These are phyloP conservation scores for Apiospora arundinis DNA, from an alignment of 2,329 filamentous ascomycete species.

Conservation along the genomic window DNA sequence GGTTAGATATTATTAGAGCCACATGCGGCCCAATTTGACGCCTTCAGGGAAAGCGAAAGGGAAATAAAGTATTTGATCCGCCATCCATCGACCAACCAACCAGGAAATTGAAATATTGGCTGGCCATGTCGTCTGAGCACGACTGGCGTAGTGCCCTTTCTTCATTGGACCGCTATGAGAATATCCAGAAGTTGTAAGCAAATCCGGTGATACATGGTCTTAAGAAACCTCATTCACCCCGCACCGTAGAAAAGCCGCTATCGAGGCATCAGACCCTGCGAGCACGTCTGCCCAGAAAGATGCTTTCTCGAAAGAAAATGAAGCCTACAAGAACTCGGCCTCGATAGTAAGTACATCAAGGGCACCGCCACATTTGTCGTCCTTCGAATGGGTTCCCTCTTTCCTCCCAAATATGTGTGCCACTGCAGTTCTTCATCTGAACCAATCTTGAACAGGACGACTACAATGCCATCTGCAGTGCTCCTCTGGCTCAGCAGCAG, in stretches of 20 bases:
- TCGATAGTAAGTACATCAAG: constrained; percentile 57
- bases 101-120: constrained; percentile 33
- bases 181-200: constrained; percentile 67
- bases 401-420: background rate
- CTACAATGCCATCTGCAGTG: constrained; percentile 56
- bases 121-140: constrained; percentile 42
- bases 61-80: background rate
- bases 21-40: background rate
- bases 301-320: constrained; percentile 71
- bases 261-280: constrained; percentile 30
- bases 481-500: constrained; percentile 22
- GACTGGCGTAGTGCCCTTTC: constrained; percentile 60
- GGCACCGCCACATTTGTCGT: background rate
- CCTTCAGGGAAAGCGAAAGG: background rate
- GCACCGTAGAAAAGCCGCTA: constrained; percentile 36
- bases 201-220: background rate
- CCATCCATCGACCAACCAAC: constrained; percentile 24
- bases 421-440: background rate
- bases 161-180: constrained; percentile 66
- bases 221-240: constrained; percentile 21
- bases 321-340: constrained; percentile 63
- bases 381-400: background rate
- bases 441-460: constrained; percentile 55
- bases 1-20: background rate
- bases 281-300: constrained; percentile 39